Evolutionary conservation across 75 land plant species (phyloP).

Genomic region (Picea glauca): DNA sequence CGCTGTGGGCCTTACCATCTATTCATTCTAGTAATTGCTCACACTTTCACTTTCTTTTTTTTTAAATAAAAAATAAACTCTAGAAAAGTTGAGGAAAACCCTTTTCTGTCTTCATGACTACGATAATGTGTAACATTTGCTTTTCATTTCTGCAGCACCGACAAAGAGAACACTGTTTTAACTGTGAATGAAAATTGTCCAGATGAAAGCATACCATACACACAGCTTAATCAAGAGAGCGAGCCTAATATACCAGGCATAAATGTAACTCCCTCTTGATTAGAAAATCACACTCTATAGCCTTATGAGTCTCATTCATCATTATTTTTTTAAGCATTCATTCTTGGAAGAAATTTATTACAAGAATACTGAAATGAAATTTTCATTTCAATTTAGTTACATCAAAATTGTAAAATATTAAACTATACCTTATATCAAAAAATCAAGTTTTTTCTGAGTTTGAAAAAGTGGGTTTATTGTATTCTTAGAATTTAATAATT

Average conservation of each 20-base stretch:
- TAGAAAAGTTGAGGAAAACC: background rate
- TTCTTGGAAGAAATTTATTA: background rate
- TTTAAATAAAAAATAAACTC: too few relatives aligned
- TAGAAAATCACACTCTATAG: background rate
- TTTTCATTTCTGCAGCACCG: background rate
- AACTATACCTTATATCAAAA: too few relatives aligned
- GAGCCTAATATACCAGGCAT: background rate
- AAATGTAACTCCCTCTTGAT: background rate
- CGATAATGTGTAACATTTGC: background rate
- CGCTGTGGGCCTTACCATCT: constrained; percentile 60
- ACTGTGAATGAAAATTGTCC: background rate
- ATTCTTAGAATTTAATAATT: too few relatives aligned
- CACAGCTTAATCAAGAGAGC: background rate
- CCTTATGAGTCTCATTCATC: too few relatives aligned
- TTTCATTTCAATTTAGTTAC: too few relatives aligned
- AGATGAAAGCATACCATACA: background rate
- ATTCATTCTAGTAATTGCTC: constrained; percentile 33
- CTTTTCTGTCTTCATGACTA: background rate
- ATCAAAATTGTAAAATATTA: too few relatives aligned
- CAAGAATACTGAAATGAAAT: background rate
- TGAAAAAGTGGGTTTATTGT: too few relatives aligned
- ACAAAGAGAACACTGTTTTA: background rate
- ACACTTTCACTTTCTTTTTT: too few relatives aligned
- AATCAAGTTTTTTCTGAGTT: too few relatives aligned
- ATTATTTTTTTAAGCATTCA: background rate